Conservation (phyloP, 495 filamentous ascomycete species). For the Chaetomidium leptoderma region DNA sequence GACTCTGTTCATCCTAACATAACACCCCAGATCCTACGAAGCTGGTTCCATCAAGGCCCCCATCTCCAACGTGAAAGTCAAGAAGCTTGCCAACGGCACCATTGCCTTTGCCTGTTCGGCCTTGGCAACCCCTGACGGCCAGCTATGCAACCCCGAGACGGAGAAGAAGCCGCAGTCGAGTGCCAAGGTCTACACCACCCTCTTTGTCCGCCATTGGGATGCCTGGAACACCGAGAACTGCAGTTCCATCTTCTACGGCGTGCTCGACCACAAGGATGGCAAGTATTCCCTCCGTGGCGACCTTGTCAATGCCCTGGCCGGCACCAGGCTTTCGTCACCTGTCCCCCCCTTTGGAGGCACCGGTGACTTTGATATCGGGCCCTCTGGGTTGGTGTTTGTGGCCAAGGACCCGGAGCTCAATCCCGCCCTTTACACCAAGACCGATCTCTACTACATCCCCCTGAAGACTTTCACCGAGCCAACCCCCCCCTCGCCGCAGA, state of each 20-base stretch:
- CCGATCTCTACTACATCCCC: constrained; percentile 68
- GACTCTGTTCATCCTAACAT: background rate
- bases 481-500: constrained; percentile 41
- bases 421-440: constrained; percentile 76
- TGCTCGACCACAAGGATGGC: constrained; percentile 49
- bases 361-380: constrained; percentile 54
- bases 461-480: constrained; percentile 55
- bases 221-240: constrained; percentile 62
- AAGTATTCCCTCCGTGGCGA: constrained; percentile 39
- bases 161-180: constrained; percentile 53
- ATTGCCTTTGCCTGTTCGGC: constrained; percentile 68
- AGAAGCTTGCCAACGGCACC: constrained; percentile 54
- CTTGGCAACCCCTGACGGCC: constrained; percentile 56
- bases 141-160: constrained; percentile 56
- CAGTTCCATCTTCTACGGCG: constrained; percentile 69
- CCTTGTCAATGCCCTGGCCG: constrained; percentile 56
- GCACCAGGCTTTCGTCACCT: constrained; percentile 56
- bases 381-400: constrained; percentile 67
- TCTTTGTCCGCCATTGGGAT: constrained; percentile 79
- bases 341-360: constrained; percentile 54
- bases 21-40: constrained; percentile 51
- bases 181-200: constrained; percentile 62
- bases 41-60: constrained; percentile 59
- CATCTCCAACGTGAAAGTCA: constrained; percentile 71
- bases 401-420: constrained; percentile 77